Conservation (phyloP, 192 early-diverging fungal genomes). For the Podila verticillata region DNA sequence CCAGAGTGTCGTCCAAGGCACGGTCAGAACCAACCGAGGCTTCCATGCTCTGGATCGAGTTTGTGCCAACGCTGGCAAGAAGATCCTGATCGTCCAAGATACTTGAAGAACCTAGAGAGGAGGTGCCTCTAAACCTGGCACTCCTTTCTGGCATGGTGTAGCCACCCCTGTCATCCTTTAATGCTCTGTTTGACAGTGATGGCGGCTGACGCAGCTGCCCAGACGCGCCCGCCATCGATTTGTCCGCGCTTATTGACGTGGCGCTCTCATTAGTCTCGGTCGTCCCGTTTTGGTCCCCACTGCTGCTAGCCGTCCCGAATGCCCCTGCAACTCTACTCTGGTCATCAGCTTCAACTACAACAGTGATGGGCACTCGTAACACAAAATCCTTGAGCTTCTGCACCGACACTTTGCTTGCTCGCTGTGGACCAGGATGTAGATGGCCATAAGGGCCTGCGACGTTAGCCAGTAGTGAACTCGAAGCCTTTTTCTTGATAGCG, state of each 20-base stretch:
- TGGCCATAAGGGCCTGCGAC: not conserved
- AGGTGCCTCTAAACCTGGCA: too few relatives aligned
- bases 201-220: too few relatives aligned
- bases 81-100: too few relatives aligned
- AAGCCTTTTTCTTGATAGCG: slow-evolving; percentile 28
- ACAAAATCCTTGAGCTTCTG: slow-evolving; percentile 45
- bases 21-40: too few relatives aligned
- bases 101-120: too few relatives aligned
- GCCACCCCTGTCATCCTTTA: too few relatives aligned
- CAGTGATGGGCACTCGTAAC: slow-evolving; percentile 33
- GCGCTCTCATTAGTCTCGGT: not conserved
- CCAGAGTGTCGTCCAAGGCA: too few relatives aligned
- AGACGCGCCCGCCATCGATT: not conserved
- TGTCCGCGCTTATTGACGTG: not conserved
- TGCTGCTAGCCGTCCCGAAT: not conserved
- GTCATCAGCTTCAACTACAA: slow-evolving; percentile 36
- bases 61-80: too few relatives aligned
- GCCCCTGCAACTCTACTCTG: not conserved
- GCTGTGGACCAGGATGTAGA: not conserved
- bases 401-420: not conserved
- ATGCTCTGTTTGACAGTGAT: too few relatives aligned
- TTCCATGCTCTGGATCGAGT: too few relatives aligned
- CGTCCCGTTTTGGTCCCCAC: not conserved
- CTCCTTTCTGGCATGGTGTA: too few relatives aligned
- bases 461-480: slow-evolving; percentile 7